Evolutionary conservation across 345 rosid genomes (phyloP), one percentile per base, ranked within the genome.

Genomic region (Salix udensis): DNA sequence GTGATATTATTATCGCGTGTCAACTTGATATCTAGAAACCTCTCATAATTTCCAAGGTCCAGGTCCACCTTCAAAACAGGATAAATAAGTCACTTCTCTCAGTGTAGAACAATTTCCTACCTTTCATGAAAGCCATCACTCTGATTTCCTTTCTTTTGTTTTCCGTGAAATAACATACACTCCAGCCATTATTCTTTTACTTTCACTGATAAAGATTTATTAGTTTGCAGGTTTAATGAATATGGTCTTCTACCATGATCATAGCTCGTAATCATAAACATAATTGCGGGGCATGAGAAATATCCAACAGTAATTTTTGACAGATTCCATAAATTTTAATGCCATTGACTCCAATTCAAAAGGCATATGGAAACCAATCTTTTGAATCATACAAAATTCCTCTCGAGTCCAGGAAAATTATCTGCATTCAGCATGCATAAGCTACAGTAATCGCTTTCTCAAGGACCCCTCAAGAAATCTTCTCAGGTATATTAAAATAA

Each of bases 1-100:
- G 99, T 96, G 74, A 96, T 91, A 83, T 96, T 96, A 76, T 96
- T 88, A 53, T 92, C 94, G 5, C 94, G 78, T 28, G 97, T 96
- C 80, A 94, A 82, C 84, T 90, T 90, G 71, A 94, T 82, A 77
- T 91, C 92, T 75, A 96, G 84, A 74, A 96, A 96, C 72, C 99
- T 86, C 87, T 96, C 99, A 52, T 96, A 96, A 87, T 96, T 96
- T 68, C 99, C 98, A 62, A 96, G 98, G 90, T 96, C 99, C 77
- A 96, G 88, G 85, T 96, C 99, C 87, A 92, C 99, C 99, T 96
- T 83, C 78, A 72, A 70, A 87, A 48, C 40, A 39, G 44, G 23
- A 76, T 18, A 73, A 67, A n/a, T 8, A 74, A 69, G 68, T 62
- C 58, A 68, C 39, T 50, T 34, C 26, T 64, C 55, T 6, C 30